A percentile compares a stretch with the other conserved stretches of the same genome.
These are phyloP conservation scores for Effrenium voratum DNA, from an alignment of 73 alveolate species.

Conservation along the genomic window DNA sequence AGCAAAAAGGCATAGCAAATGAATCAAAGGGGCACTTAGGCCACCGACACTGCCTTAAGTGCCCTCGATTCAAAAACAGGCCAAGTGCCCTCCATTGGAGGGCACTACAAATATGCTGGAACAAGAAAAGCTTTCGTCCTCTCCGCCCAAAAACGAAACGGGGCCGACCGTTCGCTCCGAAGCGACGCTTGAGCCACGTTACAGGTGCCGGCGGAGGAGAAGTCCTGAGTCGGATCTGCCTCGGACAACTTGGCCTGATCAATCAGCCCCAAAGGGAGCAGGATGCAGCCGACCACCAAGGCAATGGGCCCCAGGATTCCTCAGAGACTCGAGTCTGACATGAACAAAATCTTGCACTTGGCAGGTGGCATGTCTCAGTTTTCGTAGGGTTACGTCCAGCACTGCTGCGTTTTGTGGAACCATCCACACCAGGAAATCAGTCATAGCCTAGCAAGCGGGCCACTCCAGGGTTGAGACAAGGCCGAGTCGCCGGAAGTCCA, in stretches of 20 bases:
- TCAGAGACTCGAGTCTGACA: no score
- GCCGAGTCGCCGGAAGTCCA: no score
- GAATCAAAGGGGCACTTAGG: neutral
- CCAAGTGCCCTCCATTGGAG: neutral
- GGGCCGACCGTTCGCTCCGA: neutral
- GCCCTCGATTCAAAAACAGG: neutral
- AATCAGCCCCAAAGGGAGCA: neutral
- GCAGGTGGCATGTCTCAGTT: no score
- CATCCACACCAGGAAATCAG: no score
- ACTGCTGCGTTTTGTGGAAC: no score
- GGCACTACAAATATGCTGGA: neutral
- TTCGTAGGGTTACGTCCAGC: no score
- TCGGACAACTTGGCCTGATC: constrained; percentile 8
- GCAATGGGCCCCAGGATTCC: constrained; percentile 3
- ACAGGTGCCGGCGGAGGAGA: neutral
- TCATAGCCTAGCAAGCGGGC: no score
- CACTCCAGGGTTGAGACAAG: no score
- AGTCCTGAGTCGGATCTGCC: neutral
- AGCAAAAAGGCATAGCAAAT: no score
- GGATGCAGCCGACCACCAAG: neutral
- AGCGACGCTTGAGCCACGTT: neutral
- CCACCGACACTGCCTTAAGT: neutral
- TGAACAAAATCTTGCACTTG: no score
- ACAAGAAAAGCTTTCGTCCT: no score
- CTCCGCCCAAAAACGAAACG: no score